Evolutionary conservation across 306 rosid genomes (phyloP).

Genomic region (Pterocarpus macrocarpus): DNA sequence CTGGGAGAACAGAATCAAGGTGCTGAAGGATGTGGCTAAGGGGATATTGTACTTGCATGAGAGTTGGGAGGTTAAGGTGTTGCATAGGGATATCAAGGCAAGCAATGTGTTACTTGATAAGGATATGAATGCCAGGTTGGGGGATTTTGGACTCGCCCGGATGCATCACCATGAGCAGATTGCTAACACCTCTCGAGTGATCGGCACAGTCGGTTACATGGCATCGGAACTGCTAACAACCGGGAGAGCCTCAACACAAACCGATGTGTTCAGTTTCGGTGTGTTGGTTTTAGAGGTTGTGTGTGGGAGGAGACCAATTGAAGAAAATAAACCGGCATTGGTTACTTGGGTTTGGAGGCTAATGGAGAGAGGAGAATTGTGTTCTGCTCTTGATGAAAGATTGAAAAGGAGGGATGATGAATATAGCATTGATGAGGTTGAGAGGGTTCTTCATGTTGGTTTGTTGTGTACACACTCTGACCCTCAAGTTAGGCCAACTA

Average conservation of each 20-base stretch:
- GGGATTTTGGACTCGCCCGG: constrained; percentile 68
- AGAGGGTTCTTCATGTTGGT: constrained; percentile 62
- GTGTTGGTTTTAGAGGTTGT: constrained; percentile 64
- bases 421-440: constrained; percentile 48
- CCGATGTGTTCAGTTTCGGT: constrained; percentile 67
- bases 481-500: constrained; percentile 62
- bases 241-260: constrained; percentile 56
- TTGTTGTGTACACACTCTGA: constrained; percentile 64
- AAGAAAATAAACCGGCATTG: constrained; percentile 60
- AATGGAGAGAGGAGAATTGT: constrained; percentile 54
- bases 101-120: constrained; percentile 69
- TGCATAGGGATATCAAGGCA: constrained; percentile 71
- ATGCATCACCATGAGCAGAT: constrained; percentile 51
- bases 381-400: constrained; percentile 57
- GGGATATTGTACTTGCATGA: constrained; percentile 72
- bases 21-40: constrained; percentile 64
- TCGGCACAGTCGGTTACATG: constrained; percentile 71
- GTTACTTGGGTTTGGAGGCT: constrained; percentile 57
- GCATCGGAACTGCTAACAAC: constrained; percentile 62
- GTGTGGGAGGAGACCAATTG: constrained; percentile 60
- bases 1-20: constrained; percentile 63
- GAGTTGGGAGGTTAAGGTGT: constrained; percentile 71
- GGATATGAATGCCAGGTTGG: constrained; percentile 68
- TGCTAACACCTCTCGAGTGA: constrained; percentile 53
- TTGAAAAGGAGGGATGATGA: constrained; percentile 46